Conservation (phyloP, 1,139 yeast genomes). For the Suzukiozyma palmioleophila region DNA sequence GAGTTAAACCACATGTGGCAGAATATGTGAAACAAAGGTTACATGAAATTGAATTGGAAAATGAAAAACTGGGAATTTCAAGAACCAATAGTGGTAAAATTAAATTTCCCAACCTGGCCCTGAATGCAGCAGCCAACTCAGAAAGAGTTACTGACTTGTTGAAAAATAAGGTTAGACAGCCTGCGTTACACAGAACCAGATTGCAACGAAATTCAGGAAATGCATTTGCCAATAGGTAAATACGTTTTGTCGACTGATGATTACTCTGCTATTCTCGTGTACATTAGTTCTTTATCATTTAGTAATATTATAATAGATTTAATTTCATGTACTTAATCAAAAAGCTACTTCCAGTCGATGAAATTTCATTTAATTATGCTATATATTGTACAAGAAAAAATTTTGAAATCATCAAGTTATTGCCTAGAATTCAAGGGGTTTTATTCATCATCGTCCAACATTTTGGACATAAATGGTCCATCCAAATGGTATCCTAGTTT, state of each 20-base stretch:
- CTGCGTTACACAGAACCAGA: slow-evolving; percentile 43
- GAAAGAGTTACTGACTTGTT: slow-evolving; percentile 36
- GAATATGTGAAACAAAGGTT: slow-evolving; percentile 31
- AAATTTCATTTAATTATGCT: background rate
- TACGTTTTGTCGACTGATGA: background rate
- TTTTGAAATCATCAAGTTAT: background rate
- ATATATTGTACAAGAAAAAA: background rate
- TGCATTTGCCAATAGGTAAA: slow-evolving; percentile 10
- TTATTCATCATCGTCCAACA: slow-evolving; percentile 14
- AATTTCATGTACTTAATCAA: no score
- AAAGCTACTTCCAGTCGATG: no score
- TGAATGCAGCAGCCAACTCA: slow-evolving; percentile 12
- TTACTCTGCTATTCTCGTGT: no score
- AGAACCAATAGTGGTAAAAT: slow-evolving; percentile 13
- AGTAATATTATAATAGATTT: no score
- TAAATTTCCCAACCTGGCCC: slow-evolving; percentile 10
- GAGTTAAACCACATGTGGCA: slow-evolving; percentile 43
- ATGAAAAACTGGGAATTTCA: slow-evolving; percentile 8
- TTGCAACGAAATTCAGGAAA: slow-evolving; percentile 13
- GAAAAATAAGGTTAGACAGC: slow-evolving; percentile 37
- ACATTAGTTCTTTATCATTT: no score
- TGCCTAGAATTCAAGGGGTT: no score
- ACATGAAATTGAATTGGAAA: slow-evolving; percentile 25
- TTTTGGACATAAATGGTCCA: slow-evolving; percentile 94
- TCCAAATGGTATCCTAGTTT: slow-evolving; percentile 87